These are phyloP conservation scores for Sporisorium graminicola DNA, from an alignment of 1,284 basidiomycete genomes.

Conservation along the genomic window DNA sequence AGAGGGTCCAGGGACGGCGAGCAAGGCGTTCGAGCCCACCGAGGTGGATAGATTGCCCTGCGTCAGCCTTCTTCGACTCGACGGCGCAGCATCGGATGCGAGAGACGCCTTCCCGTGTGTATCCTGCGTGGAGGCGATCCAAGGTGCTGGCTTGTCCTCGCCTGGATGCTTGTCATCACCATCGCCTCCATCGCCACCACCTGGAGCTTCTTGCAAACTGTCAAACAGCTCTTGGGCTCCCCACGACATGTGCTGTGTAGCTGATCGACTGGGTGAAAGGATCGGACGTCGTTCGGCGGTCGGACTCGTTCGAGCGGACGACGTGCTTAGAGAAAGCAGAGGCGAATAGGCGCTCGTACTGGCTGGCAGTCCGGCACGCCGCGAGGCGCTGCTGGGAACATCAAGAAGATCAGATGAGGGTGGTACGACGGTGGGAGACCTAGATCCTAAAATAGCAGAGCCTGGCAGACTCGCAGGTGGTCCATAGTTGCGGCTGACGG, in stretches of 20 bases:
- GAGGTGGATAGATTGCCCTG: slow-evolving; percentile 42
- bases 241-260: slow-evolving; percentile 43
- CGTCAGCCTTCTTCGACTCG: slow-evolving; percentile 28
- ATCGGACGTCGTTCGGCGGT: slow-evolving; percentile 32
- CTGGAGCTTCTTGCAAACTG: slow-evolving; percentile 33
- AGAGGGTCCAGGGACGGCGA: slow-evolving; percentile 29
- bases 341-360: slow-evolving; percentile 54
- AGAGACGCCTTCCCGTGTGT: slow-evolving; percentile 18
- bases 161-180: neutral
- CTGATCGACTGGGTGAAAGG: slow-evolving; percentile 29
- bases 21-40: slow-evolving; percentile 38
- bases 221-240: slow-evolving; percentile 53
- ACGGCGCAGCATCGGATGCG: slow-evolving; percentile 19
- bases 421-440: slow-evolving; percentile 32
- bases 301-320: slow-evolving; percentile 36
- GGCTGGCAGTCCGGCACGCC: slow-evolving; percentile 32
- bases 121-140: slow-evolving; percentile 60
- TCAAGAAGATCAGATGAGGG: slow-evolving; percentile 21
- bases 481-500: slow-evolving; percentile 25
- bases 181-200: neutral
- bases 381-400: slow-evolving; percentile 25
- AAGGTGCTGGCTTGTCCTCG: slow-evolving; percentile 53
- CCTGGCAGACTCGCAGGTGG: slow-evolving; percentile 43
- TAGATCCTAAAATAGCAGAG: slow-evolving; percentile 46
- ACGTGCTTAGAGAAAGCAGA: slow-evolving; percentile 33